Percentiles rank a stretch among this genome's conserved stretches.
Conservation (phyloP, 352 stramenopile species). For the Phytophthora citrophthora region DNA sequence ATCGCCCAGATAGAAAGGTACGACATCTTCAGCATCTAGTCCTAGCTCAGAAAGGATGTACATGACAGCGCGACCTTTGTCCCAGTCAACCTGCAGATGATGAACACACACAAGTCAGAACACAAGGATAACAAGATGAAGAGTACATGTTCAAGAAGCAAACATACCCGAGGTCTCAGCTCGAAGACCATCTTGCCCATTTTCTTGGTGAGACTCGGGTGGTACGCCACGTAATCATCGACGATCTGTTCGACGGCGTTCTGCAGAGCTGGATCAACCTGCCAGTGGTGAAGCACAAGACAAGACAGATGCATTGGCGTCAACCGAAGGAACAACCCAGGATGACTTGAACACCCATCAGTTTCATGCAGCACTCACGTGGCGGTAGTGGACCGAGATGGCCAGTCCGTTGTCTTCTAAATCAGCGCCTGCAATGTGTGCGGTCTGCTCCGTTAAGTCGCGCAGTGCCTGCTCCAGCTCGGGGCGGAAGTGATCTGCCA, state of each 20-base stretch:
- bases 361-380: slow-evolving; percentile 40
- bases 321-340: slow-evolving; percentile 17
- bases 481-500: slow-evolving; percentile 59
- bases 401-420: slow-evolving; percentile 84
- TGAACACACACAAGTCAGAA: neutral
- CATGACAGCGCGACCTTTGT: slow-evolving; percentile 83
- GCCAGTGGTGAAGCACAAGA: slow-evolving; percentile 24
- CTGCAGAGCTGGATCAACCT: slow-evolving; percentile 51
- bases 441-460: slow-evolving; percentile 43
- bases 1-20: slow-evolving; percentile 86
- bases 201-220: slow-evolving; percentile 64
- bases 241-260: slow-evolving; percentile 89
- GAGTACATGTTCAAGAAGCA: neutral
- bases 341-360: slow-evolving; percentile 9
- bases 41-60: slow-evolving; percentile 74
- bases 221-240: slow-evolving; percentile 64
- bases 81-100: slow-evolving; percentile 64
- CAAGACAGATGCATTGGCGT: slow-evolving; percentile 22
- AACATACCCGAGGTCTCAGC: slow-evolving; percentile 56
- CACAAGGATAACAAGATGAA: neutral
- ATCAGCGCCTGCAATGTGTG: slow-evolving; percentile 56
- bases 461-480: slow-evolving; percentile 50
- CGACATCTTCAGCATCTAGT: slow-evolving; percentile 64
- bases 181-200: slow-evolving; percentile 86
- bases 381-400: slow-evolving; percentile 82